Percentiles rank a stretch among this genome's conserved stretches.
Evolutionary conservation across 2,329 filamentous ascomycete species (phyloP).

Genomic region (Paramyrothecium sp.): DNA sequence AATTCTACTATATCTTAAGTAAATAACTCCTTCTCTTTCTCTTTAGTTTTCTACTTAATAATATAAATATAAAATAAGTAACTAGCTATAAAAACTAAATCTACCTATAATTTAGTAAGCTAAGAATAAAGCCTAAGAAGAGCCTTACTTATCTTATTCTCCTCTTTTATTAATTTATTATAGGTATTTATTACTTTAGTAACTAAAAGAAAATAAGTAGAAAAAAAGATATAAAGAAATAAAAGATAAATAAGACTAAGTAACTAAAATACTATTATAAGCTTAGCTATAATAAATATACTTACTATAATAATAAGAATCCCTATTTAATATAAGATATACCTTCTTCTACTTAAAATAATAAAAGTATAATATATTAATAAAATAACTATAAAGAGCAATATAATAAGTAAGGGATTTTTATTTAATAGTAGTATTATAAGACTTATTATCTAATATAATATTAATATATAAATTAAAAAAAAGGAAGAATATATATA

Average conservation of each 20-base stretch:
- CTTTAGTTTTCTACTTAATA: background rate
- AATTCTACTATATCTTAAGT: background rate
- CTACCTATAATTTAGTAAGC: background rate
- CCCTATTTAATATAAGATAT: background rate
- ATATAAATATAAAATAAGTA: too few relatives aligned
- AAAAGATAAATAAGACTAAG: too few relatives aligned
- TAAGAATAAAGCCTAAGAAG: too few relatives aligned
- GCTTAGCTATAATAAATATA: too few relatives aligned
- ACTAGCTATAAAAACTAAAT: background rate
- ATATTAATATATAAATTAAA: too few relatives aligned
- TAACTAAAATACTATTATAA: too few relatives aligned
- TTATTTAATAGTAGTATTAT: background rate
- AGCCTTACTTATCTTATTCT: too few relatives aligned
- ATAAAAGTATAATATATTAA: background rate
- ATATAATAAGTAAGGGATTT: background rate
- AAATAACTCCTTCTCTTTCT: background rate
- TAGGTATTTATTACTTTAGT: too few relatives aligned
- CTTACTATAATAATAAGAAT: too few relatives aligned
- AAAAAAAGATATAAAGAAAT: background rate
- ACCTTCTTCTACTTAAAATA: background rate
- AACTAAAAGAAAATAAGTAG: background rate
- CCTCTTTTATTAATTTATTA: too few relatives aligned
- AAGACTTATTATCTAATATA: too few relatives aligned
- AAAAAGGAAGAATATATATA: too few relatives aligned
- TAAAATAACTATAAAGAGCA: background rate